Conservation (phyloP, 2,329 filamentous ascomycete species). For the Trichoderma breve region DNA sequence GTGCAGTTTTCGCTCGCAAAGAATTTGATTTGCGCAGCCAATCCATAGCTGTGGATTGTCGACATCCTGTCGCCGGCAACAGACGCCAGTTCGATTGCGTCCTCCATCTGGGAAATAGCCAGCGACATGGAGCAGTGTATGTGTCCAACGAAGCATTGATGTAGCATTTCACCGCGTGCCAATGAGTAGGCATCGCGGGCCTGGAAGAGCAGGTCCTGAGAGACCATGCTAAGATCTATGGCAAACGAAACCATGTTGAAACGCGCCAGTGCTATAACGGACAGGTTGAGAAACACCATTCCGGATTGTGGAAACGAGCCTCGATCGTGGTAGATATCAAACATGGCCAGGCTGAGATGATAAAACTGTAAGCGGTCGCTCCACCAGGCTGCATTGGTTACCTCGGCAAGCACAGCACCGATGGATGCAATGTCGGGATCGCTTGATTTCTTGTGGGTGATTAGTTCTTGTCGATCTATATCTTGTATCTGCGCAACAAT, state of each 20-base stretch:
- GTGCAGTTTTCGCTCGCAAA: constrained; percentile 67
- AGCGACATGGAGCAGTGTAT: constrained; percentile 61
- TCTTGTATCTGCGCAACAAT: constrained; percentile 59
- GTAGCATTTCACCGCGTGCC: constrained; percentile 67
- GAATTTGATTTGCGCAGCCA: constrained; percentile 64
- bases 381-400: constrained; percentile 71
- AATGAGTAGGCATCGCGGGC: constrained; percentile 64
- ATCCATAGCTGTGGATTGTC: constrained; percentile 68
- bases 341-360: constrained; percentile 64
- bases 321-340: constrained; percentile 61
- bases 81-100: constrained; percentile 63
- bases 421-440: constrained; percentile 60
- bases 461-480: constrained; percentile 50
- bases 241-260: constrained; percentile 71
- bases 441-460: constrained; percentile 42
- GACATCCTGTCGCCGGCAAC: constrained; percentile 68
- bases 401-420: constrained; percentile 68
- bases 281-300: constrained; percentile 65
- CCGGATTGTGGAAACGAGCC: constrained; percentile 69
- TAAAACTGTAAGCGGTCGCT: constrained; percentile 70
- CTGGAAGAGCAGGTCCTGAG: constrained; percentile 62
- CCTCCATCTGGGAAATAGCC: constrained; percentile 60
- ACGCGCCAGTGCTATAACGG: constrained; percentile 63
- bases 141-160: constrained; percentile 69
- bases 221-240: constrained; percentile 60